phyloP scores from a whole-genome alignment of 371 early-diverging fungal species.

The Blastocladiella emersonii region DNA sequence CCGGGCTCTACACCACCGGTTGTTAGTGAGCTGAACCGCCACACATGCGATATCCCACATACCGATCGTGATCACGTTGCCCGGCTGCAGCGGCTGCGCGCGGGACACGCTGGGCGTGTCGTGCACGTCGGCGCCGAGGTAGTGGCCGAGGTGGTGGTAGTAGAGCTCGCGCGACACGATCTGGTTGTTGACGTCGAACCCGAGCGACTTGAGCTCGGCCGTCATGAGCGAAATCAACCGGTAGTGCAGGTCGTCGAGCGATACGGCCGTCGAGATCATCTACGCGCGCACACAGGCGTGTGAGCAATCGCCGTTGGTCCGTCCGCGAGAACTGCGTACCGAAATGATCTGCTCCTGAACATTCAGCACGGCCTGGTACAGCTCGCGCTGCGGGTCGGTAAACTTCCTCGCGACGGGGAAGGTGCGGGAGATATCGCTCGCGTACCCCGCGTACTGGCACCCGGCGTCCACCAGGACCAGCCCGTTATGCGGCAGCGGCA shows the following conservation, averaged over 20 bases:
- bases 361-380: slow-evolving; percentile 73
- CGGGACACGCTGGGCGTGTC: slow-evolving; percentile 64
- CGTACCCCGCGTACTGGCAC: slow-evolving; percentile 77
- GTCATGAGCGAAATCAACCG: slow-evolving; percentile 17
- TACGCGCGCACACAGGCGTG: too few species aligned
- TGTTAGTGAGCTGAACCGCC: not conserved
- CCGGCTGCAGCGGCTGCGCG: slow-evolving; percentile 46
- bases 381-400: slow-evolving; percentile 54
- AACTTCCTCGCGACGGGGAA: slow-evolving; percentile 89
- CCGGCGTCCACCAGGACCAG: slow-evolving; percentile 87
- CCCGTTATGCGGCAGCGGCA: slow-evolving; percentile 51
- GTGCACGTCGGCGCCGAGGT: slow-evolving; percentile 89
- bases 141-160: slow-evolving; percentile 91
- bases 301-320: too few species aligned
- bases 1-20: slow-evolving; percentile 61
- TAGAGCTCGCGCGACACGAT: slow-evolving; percentile 36
- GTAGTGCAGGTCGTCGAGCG: slow-evolving; percentile 64
- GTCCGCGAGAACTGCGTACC: too few species aligned
- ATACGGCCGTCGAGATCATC: not conserved
- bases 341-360: slow-evolving; percentile 75
- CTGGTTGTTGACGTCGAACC: not conserved
- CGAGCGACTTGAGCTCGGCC: slow-evolving; percentile 8
- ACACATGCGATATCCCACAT: not conserved
- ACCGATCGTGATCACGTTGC: slow-evolving; percentile 87
- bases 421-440: slow-evolving; percentile 83